Percentiles rank a stretch among this genome's conserved stretches.
These are phyloP conservation scores for Intubia oerlemansii DNA, from an alignment of 2,329 filamentous ascomycete species.

Conservation along the genomic window DNA sequence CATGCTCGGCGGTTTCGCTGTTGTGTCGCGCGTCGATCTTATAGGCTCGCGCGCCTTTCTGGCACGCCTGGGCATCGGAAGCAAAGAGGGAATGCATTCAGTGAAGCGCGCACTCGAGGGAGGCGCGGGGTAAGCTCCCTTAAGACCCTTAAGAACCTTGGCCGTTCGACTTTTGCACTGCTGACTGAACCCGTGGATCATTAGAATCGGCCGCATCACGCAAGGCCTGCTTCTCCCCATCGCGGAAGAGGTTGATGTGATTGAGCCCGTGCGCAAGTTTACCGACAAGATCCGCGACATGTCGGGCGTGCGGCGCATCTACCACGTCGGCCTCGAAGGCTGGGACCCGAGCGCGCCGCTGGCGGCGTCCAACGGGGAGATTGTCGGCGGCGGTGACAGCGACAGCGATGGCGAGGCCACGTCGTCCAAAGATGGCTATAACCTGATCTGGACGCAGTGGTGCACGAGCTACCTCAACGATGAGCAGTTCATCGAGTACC, in stretches of 20 bases:
- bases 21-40: slow-evolving; percentile 49
- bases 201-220: slow-evolving; percentile 64
- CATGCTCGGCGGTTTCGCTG: slow-evolving; percentile 55
- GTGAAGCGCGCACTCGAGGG: slow-evolving; percentile 16
- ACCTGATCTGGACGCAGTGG: slow-evolving; percentile 82
- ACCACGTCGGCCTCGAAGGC: slow-evolving; percentile 51
- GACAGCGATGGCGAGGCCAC: too few relatives aligned
- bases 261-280: slow-evolving; percentile 74
- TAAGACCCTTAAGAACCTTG: too few relatives aligned
- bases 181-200: too few relatives aligned
- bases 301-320: slow-evolving; percentile 39
- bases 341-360: slow-evolving; percentile 27
- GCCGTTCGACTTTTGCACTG: too few relatives aligned
- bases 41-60: slow-evolving; percentile 50
- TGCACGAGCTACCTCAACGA: slow-evolving; percentile 70
- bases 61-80: slow-evolving; percentile 37
- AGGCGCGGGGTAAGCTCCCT: slow-evolving; percentile 18
- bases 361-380: too few relatives aligned
- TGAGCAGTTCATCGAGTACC: slow-evolving; percentile 43
- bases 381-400: slow-evolving; percentile 6
- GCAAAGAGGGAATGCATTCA: slow-evolving; percentile 13
- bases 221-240: slow-evolving; percentile 52
- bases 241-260: slow-evolving; percentile 53
- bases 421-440: slow-evolving; percentile 47
- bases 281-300: slow-evolving; percentile 37